Percentiles rank a stretch among this genome's conserved stretches.
These are phyloP conservation scores for Amanita exitialis DNA, from an alignment of 768 basidiomycete genomes.

Conservation along the genomic window DNA sequence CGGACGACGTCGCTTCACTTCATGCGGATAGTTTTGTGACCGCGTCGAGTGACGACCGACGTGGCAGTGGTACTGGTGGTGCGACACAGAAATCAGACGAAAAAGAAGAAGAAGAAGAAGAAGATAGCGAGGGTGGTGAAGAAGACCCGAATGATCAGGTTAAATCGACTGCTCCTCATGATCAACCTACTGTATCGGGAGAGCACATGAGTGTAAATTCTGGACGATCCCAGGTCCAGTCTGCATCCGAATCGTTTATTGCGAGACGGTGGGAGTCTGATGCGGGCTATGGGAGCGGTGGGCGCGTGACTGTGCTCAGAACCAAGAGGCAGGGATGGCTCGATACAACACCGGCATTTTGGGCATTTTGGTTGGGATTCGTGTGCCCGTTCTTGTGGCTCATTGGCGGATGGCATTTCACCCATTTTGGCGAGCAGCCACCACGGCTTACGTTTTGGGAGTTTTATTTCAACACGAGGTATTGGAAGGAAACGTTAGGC, in stretches of 20 bases:
- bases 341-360: slow-evolving; percentile 33
- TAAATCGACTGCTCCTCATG: background rate
- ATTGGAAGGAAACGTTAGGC: slow-evolving; percentile 25
- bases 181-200: background rate
- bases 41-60: slow-evolving; percentile 17
- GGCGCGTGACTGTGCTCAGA: slow-evolving; percentile 9
- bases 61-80: background rate
- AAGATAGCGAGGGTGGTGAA: slow-evolving; percentile 1
- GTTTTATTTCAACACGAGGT: slow-evolving; percentile 30
- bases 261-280: slow-evolving; percentile 39
- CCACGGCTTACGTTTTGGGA: slow-evolving; percentile 34
- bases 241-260: slow-evolving; percentile 41
- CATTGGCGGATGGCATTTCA: slow-evolving; percentile 65
- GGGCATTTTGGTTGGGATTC: slow-evolving; percentile 72
- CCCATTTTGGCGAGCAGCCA: slow-evolving; percentile 35
- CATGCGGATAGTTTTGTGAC: slow-evolving; percentile 52
- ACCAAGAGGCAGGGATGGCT: slow-evolving; percentile 17
- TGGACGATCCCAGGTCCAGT: slow-evolving; percentile 10
- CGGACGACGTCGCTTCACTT: slow-evolving; percentile 33
- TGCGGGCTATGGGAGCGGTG: slow-evolving; percentile 25
- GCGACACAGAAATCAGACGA: background rate
- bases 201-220: slow-evolving; percentile 6
- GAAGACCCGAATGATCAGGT: slow-evolving; percentile 2
- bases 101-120: background rate
- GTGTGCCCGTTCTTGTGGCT: slow-evolving; percentile 68